Evolutionary conservation across 345 rosid genomes (phyloP).

Genomic region (Laguncularia racemosa): DNA sequence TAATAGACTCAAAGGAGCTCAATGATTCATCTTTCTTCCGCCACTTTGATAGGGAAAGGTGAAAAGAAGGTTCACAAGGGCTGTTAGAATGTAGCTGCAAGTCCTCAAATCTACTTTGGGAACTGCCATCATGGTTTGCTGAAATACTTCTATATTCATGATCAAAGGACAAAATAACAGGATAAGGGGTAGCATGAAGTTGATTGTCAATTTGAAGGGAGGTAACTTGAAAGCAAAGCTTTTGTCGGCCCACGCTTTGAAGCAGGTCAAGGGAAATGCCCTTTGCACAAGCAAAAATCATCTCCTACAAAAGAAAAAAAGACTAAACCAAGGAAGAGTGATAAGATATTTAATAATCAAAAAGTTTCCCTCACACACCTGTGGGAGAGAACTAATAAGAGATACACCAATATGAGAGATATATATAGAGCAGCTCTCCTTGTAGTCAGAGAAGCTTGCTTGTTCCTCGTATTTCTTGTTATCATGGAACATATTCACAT

Average conservation of each 20-base stretch:
- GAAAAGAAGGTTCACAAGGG: slow-evolving; percentile 45
- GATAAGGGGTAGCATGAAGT: slow-evolving; percentile 60
- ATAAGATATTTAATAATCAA: neutral
- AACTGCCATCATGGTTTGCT: slow-evolving; percentile 19
- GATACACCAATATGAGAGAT: slow-evolving; percentile 72
- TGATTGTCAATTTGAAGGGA: slow-evolving; percentile 87
- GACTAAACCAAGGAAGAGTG: neutral
- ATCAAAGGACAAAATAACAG: slow-evolving; percentile 78
- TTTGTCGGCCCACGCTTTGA: slow-evolving; percentile 81
- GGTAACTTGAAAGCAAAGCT: slow-evolving; percentile 56
- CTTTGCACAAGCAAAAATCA: slow-evolving; percentile 78
- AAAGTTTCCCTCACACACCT: slow-evolving; percentile 31
- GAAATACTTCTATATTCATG: slow-evolving; percentile 35
- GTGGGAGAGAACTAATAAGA: slow-evolving; percentile 66
- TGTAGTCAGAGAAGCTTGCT: slow-evolving; percentile 38
- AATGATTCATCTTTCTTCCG: slow-evolving; percentile 73
- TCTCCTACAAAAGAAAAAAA: slow-evolving; percentile 47
- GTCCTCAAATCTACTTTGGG: slow-evolving; percentile 5
- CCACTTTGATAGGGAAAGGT: slow-evolving; percentile 60
- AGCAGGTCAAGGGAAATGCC: slow-evolving; percentile 47
- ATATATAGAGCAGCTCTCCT: slow-evolving; percentile 55
- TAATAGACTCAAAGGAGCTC: slow-evolving; percentile 76
- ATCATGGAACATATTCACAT: slow-evolving; percentile 29
- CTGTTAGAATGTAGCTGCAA: slow-evolving; percentile 27
- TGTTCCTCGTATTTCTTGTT: slow-evolving; percentile 45